These are phyloP conservation scores for Syncephalastrum monosporum DNA, from an alignment of 371 early-diverging fungal genomes.

Conservation along the genomic window DNA sequence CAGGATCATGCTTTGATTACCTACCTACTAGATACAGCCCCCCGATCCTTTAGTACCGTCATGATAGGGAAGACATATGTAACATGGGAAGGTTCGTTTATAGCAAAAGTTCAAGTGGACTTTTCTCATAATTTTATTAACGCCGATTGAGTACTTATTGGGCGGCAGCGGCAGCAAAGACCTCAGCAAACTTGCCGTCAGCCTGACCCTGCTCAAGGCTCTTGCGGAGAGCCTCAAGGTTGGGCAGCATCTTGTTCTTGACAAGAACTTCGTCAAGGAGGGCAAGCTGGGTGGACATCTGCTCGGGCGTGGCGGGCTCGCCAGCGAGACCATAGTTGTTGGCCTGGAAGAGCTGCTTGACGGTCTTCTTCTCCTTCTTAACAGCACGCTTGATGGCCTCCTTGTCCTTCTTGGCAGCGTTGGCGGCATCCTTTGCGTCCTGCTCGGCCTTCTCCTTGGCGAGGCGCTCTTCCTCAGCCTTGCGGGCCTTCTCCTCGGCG, in stretches of 20 bases:
- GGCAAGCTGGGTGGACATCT: conserved; percentile 64
- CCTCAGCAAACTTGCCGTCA: conserved; percentile 53
- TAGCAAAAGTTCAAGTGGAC: no score
- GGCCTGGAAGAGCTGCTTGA: conserved; percentile 77
- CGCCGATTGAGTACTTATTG: no score
- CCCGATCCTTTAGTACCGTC: no score
- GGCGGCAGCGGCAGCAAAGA: conserved; percentile 44
- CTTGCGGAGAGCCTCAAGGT: conserved; percentile 55
- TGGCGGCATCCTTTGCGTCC: conserved; percentile 63
- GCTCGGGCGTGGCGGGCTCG: conserved; percentile 49
- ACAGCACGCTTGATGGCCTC: conserved; percentile 76
- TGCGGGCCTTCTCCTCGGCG: conserved; percentile 60
- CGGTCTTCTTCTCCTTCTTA: conserved; percentile 90
- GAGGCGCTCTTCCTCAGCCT: conserved; percentile 49
- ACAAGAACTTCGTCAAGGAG: conserved; percentile 71
- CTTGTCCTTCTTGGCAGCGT: conserved; percentile 70
- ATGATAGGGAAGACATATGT: no score
- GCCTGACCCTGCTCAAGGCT: conserved; percentile 56
- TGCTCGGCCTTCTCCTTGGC: conserved; percentile 58
- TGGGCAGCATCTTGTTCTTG: conserved; percentile 62
- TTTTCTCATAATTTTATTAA: no score
- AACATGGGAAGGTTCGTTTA: no score
- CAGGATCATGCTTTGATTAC: no score
- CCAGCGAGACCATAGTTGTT: conserved; percentile 77
- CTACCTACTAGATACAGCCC: no score